Conservation (phyloP, 2,329 filamentous ascomycete genomes). For the Stagonosporopsis chrysanthemi region DNA sequence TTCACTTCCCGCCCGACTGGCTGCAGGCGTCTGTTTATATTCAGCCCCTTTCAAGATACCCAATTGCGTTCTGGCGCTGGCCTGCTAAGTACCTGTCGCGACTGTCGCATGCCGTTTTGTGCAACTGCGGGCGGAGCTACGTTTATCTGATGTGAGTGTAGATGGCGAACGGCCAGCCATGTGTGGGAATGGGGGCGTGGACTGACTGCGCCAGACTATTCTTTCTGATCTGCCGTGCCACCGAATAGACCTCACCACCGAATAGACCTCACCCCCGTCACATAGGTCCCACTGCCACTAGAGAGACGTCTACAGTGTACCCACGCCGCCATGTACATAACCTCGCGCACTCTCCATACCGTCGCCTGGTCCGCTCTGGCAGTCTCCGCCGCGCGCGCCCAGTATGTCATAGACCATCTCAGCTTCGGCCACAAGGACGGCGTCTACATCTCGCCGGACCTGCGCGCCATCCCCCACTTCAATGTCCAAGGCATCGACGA, state of each 20-base stretch:
- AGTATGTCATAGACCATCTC: conserved; percentile 73
- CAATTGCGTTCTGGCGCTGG: conserved; percentile 26
- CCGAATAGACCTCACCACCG: no score
- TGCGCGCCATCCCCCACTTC: conserved; percentile 64
- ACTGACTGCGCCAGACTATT: conserved; percentile 5
- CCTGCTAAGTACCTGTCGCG: conserved; percentile 11
- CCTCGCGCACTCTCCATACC: conserved; percentile 50
- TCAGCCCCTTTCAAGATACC: conserved; percentile 36
- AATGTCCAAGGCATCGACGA: conserved; percentile 60
- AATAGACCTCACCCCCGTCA: no score
- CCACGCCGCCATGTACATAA: conserved; percentile 44
- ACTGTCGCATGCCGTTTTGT: conserved; percentile 30
- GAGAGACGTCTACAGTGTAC: no score
- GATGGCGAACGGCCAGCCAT: not conserved
- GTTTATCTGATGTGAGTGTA: conserved; percentile 9
- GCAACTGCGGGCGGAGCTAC: conserved; percentile 29
- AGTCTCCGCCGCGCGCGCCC: conserved; percentile 63
- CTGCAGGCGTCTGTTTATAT: conserved; percentile 28
- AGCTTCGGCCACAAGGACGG: conserved; percentile 76
- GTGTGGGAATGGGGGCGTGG: no score
- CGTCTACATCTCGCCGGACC: conserved; percentile 71
- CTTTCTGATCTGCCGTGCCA: not conserved
- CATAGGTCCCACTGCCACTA: no score
- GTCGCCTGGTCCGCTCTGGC: conserved; percentile 53
- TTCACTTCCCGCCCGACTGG: conserved; percentile 29